Evolutionary conservation across 1,284 basidiomycete species (phyloP), one percentile per base, ranked within the genome.

Genomic region (Cryptococcus wingfieldii): DNA sequence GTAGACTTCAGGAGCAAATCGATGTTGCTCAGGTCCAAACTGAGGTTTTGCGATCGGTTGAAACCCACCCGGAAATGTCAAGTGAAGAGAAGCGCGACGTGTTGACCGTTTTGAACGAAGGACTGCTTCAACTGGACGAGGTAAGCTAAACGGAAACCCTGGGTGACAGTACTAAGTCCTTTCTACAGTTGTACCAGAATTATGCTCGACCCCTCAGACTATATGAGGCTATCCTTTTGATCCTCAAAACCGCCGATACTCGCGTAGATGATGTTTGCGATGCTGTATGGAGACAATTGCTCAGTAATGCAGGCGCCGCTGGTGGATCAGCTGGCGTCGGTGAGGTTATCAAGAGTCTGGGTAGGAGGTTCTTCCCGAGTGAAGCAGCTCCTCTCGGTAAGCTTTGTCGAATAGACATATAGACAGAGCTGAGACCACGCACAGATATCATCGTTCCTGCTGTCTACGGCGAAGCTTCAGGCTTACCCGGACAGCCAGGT

Each of bases 11-110:
- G 77, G 96, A 98, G 77, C 92, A 93, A 72, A 83, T 98, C 9
- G 96, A 98, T 55, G 96, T 98, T 13, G 90, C 93, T 3, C 89
- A 95, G 77, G 92, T 98, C 9, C 96, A 99, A 71, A 80, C 95
- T 41, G 93, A 97, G 76, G 83, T 94, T 19, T 74, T 70, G 39
- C 64, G 74, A 6, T 75, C 74, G 2, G 70, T 81, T 64, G 63
- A 76, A 62, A 70, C 71, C 50, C 69, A 74, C 66, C 39, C 59
- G 48, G 73, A 77, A 52, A 69, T 80, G 68, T 66, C 65, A 46
- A 58, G 70, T 38, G 76, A 77, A 28, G 73, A 77, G 46, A 88
- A 86, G 72, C 82, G 85, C 59, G 78, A 80, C 1, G 81, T 90
- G 42, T 72, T 84, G 16, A 82, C 83, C 14, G 83, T 83, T 65